Conservation (phyloP, 2,329 filamentous ascomycete genomes). For the Fusarium agapanthi region DNA sequence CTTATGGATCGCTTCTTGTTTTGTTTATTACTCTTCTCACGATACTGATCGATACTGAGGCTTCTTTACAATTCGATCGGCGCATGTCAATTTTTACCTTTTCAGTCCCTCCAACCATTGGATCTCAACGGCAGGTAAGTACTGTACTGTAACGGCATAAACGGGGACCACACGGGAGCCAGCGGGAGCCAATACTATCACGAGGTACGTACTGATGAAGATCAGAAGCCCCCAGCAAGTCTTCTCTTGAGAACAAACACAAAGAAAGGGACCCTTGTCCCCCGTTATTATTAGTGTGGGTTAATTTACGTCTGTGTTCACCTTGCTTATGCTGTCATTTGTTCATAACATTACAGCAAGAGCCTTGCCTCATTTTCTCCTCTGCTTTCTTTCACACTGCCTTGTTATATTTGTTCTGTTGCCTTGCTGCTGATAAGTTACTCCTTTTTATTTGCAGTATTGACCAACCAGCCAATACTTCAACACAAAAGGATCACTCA, state of each 20-base stretch:
- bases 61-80: not conserved
- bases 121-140: slow-evolving; percentile 10
- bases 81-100: slow-evolving; percentile 3
- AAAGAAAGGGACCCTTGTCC: not conserved
- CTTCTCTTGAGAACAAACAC: slow-evolving; percentile 13
- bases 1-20: not conserved
- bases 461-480: slow-evolving; percentile 21
- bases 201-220: slow-evolving; percentile 4
- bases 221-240: slow-evolving; percentile 18
- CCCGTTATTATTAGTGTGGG: not conserved
- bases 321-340: not conserved
- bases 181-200: slow-evolving; percentile 20
- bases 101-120: slow-evolving; percentile 6
- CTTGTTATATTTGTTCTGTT: not conserved
- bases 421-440: not conserved
- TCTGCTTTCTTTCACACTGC: not conserved
- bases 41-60: not conserved
- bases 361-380: slow-evolving; percentile 1
- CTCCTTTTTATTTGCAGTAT: slow-evolving; percentile 6
- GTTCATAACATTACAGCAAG: not conserved
- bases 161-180: slow-evolving; percentile 24
- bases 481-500: not conserved
- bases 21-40: not conserved
- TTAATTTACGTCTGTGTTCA: slow-evolving; percentile 10
- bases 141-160: slow-evolving; percentile 11